A percentile compares a stretch with the other conserved stretches of the same genome.
Evolutionary conservation across 208 protist genomes (phyloP).

Genomic region (Naegleria lovaniensis): DNA sequence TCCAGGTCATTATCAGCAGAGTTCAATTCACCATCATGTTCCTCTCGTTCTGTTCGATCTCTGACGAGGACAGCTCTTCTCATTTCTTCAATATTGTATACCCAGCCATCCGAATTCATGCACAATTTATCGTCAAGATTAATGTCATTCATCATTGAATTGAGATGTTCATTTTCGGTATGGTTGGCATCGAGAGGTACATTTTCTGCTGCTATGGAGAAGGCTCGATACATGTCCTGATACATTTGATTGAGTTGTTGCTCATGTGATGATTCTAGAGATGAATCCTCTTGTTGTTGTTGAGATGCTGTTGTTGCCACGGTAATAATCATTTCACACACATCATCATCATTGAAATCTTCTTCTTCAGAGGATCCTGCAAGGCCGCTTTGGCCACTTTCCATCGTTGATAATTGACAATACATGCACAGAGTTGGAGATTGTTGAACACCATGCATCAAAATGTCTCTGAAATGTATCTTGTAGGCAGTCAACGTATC

Average conservation of each 20-base stretch:
- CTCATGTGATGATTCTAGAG: no score
- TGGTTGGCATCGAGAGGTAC: background rate
- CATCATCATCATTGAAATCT: background rate
- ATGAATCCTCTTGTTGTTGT: no score
- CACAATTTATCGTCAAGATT: background rate
- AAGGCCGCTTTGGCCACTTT: background rate
- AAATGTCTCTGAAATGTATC: background rate
- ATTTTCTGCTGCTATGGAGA: background rate
- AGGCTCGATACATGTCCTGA: background rate
- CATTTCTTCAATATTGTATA: background rate
- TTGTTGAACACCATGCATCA: background rate
- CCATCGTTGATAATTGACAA: background rate
- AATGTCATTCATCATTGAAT: background rate
- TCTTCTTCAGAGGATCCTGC: background rate
- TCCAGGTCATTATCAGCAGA: no score
- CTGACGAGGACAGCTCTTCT: background rate
- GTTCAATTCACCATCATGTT: background rate
- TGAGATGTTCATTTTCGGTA: background rate
- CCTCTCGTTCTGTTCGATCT: background rate
- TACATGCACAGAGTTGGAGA: background rate
- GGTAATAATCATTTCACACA: background rate
- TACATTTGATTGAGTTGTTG: background rate
- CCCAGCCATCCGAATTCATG: background rate
- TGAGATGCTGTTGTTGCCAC: background rate
- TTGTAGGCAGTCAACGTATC: background rate